Percentiles rank a stretch among this genome's conserved stretches.
Evolutionary conservation across 208 protist species (phyloP).

Genomic region (Trypanosoma mega): DNA sequence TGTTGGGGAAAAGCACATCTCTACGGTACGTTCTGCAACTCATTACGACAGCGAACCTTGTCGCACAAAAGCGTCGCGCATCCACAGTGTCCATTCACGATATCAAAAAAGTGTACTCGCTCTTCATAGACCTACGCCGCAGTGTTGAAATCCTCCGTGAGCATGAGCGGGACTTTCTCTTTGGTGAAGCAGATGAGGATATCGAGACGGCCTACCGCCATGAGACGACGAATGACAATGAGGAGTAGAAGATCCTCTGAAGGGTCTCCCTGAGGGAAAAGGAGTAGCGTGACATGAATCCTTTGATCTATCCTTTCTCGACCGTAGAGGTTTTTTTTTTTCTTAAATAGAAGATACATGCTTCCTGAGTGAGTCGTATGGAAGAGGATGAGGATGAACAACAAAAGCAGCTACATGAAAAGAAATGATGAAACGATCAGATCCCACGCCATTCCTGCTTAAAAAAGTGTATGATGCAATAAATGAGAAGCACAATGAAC

Average conservation of each 20-base stretch:
- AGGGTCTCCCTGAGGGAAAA: too few relatives aligned
- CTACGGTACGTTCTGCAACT: constrained; percentile 99
- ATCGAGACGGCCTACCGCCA: constrained; percentile 43
- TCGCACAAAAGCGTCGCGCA: constrained; percentile 93
- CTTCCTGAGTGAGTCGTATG: too few relatives aligned
- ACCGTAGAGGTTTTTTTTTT: too few relatives aligned
- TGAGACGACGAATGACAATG: constrained; percentile 32
- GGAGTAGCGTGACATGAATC: too few relatives aligned
- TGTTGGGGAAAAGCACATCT: constrained; percentile 95
- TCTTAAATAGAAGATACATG: too few relatives aligned
- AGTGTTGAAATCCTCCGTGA: constrained; percentile 89
- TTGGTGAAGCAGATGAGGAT: constrained; percentile 84
- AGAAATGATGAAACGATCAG: too few relatives aligned
- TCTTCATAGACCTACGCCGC: constrained; percentile 97
- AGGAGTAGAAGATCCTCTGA: constrained; percentile 54
- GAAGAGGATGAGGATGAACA: too few relatives aligned
- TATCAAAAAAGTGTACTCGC: constrained; percentile 96
- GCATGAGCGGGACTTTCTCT: constrained; percentile 92
- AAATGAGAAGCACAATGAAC: too few relatives aligned
- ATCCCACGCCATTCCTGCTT: too few relatives aligned
- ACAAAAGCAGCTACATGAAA: too few relatives aligned
- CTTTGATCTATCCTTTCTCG: too few relatives aligned
- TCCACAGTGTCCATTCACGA: constrained; percentile 95
- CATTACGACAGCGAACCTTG: constrained; percentile 97
- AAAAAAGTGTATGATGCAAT: too few relatives aligned